Conservation (phyloP, 2,329 filamentous ascomycete genomes). For the Aureobasidium sp. region DNA sequence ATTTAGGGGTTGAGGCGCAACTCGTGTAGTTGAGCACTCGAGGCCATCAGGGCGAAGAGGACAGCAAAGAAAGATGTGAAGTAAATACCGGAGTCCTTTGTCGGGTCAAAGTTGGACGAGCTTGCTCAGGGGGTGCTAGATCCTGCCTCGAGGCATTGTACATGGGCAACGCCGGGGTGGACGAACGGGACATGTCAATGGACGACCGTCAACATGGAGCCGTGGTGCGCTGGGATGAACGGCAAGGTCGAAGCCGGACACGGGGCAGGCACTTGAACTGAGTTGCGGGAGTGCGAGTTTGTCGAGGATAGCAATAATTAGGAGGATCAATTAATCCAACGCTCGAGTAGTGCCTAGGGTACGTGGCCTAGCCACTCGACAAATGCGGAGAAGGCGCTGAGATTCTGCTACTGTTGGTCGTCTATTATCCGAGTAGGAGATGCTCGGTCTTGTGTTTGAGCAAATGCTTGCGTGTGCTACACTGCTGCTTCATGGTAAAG, state of each 20-base stretch:
- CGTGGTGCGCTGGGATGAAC: not conserved
- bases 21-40: not conserved
- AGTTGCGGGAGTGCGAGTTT: not conserved
- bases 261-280: not conserved
- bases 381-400: constrained; percentile 4
- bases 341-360: not conserved
- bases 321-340: not conserved
- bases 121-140: not conserved
- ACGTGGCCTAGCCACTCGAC: not conserved
- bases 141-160: constrained; percentile 34
- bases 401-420: not conserved
- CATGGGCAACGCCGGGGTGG: constrained; percentile 49
- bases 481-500: not conserved
- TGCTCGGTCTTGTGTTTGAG: too few relatives aligned
- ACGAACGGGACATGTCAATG: constrained; percentile 49
- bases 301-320: not conserved
- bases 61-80: not conserved
- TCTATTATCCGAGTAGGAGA: not conserved
- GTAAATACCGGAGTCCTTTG: constrained; percentile 3
- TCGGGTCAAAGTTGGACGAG: not conserved
- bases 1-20: not conserved
- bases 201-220: constrained; percentile 2
- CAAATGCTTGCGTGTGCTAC: not conserved
- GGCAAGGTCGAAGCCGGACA: constrained; percentile 30
- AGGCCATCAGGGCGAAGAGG: too few relatives aligned